Conservation (phyloP, 257 asterid genomes). For the Solanum bukasovii region DNA sequence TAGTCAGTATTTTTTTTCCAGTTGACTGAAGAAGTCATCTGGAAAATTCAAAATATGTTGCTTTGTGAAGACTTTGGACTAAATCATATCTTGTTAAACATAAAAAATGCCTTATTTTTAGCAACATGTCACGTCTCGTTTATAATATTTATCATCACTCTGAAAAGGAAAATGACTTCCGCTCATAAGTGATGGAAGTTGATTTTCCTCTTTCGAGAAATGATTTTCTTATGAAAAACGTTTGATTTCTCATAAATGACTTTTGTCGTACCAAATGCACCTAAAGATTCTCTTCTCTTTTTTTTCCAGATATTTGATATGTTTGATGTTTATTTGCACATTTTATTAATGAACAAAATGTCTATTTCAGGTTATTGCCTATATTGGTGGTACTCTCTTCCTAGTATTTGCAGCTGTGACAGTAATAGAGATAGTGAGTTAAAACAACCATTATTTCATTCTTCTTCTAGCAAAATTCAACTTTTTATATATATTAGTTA, state of each 20-base stretch:
- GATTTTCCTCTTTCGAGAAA: background rate
- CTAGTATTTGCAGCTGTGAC: conserved; percentile 75
- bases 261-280: background rate
- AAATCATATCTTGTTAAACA: background rate
- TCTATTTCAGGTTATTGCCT: conserved; percentile 48
- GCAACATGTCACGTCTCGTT: background rate
- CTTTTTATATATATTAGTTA: background rate
- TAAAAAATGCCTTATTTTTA: background rate
- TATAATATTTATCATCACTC: background rate
- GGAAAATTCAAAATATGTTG: background rate
- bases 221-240: background rate
- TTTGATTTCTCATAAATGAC: background rate
- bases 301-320: background rate
- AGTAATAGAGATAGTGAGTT: conserved; percentile 47
- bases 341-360: background rate
- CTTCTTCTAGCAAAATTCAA: background rate
- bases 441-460: background rate
- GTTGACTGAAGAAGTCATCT: background rate
- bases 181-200: background rate
- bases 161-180: background rate
- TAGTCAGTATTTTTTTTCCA: background rate
- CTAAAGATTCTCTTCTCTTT: background rate
- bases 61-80: background rate
- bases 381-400: conserved; percentile 78
- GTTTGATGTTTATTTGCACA: background rate